A percentile compares a stretch with the other conserved stretches of the same genome.
phyloP scores from a whole-genome alignment of 2,329 filamentous ascomycete species.

The Epichloe baconii region DNA sequence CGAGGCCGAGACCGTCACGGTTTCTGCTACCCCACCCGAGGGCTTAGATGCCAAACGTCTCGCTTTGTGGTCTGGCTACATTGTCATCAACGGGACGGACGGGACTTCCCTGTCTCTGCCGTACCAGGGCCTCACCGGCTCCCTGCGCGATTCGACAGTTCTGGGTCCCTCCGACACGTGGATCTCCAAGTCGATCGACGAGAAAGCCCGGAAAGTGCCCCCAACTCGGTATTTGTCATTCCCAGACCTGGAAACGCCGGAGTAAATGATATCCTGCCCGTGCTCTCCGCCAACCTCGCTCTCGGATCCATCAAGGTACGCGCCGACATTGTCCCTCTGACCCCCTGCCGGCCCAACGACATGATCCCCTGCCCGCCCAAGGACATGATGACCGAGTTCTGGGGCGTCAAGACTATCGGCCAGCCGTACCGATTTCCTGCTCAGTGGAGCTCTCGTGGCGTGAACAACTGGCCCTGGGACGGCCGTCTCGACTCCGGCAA shows the following conservation, averaged over 20 bases:
- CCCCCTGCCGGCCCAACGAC: constrained; percentile 7
- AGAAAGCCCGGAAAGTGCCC: constrained; percentile 11
- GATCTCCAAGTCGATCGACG: constrained; percentile 22
- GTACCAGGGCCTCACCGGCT: constrained; percentile 27
- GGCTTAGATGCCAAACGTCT: constrained; percentile 5
- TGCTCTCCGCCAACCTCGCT: constrained; percentile 26
- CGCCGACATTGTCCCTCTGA: constrained; percentile 30
- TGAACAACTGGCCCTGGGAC: constrained; percentile 24
- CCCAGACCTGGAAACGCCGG: constrained; percentile 26
- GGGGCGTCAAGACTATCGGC: constrained; percentile 29
- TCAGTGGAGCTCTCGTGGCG: constrained; percentile 17
- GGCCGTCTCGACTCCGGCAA: constrained; percentile 33
- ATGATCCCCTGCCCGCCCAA: constrained; percentile 15
- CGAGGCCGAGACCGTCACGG: constrained; percentile 4
- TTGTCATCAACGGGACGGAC: constrained; percentile 22
- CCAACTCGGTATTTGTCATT: constrained; percentile 28
- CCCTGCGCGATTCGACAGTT: constrained; percentile 17
- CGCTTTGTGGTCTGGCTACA: constrained; percentile 8
- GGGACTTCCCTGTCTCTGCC: constrained; percentile 25
- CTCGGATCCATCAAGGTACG: constrained; percentile 33
- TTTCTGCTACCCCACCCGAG: constrained; percentile 3
- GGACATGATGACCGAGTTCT: constrained; percentile 15
- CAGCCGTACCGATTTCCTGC: constrained; percentile 29
- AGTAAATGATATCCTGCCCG: constrained; percentile 22
- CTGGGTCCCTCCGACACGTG: constrained; percentile 13